Evolutionary conservation across 768 basidiomycete species (phyloP).

Genomic region (Pleurotus sapidus): DNA sequence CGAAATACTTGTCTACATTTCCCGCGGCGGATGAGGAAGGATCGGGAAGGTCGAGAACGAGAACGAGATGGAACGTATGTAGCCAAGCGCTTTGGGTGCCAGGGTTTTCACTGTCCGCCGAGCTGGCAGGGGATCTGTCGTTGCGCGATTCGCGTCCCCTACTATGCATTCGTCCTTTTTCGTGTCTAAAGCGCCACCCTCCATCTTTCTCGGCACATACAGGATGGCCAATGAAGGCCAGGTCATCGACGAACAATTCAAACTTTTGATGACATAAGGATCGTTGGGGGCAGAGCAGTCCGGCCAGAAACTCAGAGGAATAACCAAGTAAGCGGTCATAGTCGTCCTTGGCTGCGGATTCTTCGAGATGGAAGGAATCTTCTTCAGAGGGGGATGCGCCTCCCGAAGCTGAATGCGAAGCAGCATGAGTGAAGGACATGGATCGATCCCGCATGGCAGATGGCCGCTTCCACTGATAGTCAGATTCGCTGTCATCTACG

Average conservation of each 20-base stretch:
- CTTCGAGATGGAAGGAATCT: constrained; percentile 33
- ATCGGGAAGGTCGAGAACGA: constrained; percentile 88
- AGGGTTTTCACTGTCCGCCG: constrained; percentile 24
- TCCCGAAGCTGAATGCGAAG: constrained; percentile 46
- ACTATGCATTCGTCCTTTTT: constrained; percentile 46
- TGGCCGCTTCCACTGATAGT: constrained; percentile 66
- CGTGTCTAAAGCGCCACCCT: constrained; percentile 71
- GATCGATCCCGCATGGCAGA: constrained; percentile 45
- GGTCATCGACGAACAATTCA: constrained; percentile 86
- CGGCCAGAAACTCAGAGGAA: constrained; percentile 76
- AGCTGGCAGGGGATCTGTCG: constrained; percentile 19
- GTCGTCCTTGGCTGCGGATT: constrained; percentile 35
- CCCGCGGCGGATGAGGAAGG: constrained; percentile 82
- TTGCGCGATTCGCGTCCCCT: constrained; percentile 58
- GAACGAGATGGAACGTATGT: constrained; percentile 79
- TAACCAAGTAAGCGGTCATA: constrained; percentile 79
- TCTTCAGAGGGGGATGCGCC: constrained; percentile 50
- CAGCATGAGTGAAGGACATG: constrained; percentile 45
- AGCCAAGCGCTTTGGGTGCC: constrained; percentile 49
- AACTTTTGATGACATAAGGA: constrained; percentile 93
- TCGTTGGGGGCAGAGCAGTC: constrained; percentile 72
- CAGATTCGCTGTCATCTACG: constrained; percentile 42
- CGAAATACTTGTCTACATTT: constrained; percentile 76
- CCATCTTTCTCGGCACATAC: constrained; percentile 77
- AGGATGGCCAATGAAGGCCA: constrained; percentile 94